These are phyloP conservation scores for Waltergamsia citrina DNA, from an alignment of 2,329 filamentous ascomycete species.

Conservation along the genomic window DNA sequence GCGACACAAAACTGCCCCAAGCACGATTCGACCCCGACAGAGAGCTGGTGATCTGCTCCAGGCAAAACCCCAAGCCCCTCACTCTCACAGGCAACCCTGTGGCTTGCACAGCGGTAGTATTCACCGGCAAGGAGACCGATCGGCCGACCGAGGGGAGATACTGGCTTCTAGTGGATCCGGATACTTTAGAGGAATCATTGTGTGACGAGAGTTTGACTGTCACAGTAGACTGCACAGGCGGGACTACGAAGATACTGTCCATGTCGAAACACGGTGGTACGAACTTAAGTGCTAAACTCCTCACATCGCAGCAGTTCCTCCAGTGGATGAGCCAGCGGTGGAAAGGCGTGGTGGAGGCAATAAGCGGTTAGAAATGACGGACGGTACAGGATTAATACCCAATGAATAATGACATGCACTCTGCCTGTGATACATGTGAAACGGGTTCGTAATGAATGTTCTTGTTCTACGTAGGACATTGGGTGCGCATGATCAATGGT, in stretches of 20 bases:
- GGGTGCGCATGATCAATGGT: too few species aligned
- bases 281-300: constrained; percentile 52
- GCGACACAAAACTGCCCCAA: constrained; percentile 65
- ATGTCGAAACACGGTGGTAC: constrained; percentile 81
- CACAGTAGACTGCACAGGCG: constrained; percentile 57
- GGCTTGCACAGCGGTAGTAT: constrained; percentile 69
- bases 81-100: constrained; percentile 59
- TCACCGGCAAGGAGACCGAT: constrained; percentile 52
- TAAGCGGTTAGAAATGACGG: constrained; percentile 12
- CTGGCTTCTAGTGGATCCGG: constrained; percentile 83
- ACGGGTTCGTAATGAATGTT: too few species aligned
- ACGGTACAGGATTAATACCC: constrained; percentile 14
- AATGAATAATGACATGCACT: too few species aligned
- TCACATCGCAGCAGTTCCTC: constrained; percentile 53
- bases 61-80: constrained; percentile 44
- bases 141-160: constrained; percentile 34
- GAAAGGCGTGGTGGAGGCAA: constrained; percentile 23
- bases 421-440: neutral
- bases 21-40: constrained; percentile 79
- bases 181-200: constrained; percentile 78
- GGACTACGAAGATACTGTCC: constrained; percentile 49
- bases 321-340: constrained; percentile 22
- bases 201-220: constrained; percentile 78
- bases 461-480: too few species aligned
- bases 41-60: constrained; percentile 69